Evolutionary conservation across 768 basidiomycete genomes (phyloP), one percentile per base, ranked within the genome.

Genomic region (Leccinellum luteum): DNA sequence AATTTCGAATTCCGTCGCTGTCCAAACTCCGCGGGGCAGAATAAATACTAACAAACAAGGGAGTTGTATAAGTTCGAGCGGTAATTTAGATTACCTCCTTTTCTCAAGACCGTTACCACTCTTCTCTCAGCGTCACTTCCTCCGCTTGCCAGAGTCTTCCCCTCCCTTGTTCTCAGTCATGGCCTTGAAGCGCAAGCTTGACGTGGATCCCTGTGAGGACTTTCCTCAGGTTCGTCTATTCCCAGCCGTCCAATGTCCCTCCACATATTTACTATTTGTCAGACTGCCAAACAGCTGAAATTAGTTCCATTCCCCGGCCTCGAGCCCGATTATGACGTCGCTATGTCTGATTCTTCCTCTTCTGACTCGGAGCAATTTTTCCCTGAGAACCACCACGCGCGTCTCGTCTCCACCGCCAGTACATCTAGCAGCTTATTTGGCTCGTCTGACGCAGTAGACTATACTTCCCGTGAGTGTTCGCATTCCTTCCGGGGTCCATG

Each of bases 131-230:
- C 30, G 27, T 51, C 28, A 6, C 54, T 54, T 56, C 47, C 35
- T 55, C 49, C 43, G 27, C 43, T 48, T 30, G 57, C 53, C 38
- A 25, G 15, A 56, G 61, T 28, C 32, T 35, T 43, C 53, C 43
- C 55, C 66, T 52, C 45, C 50, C 56, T 48, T 50, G 47, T 17
- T 54, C 52, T 60, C 52, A 63, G 60, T 62, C 52, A 92, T 90
- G 89, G 78, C 84, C 43, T 61, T 89, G 68, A 93, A 92, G 73
- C 82, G 90, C 70, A 93, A 93, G 76, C 78, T 88, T 52, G 83
- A 85, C 51, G 63, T 76, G 19, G 87, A 87, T 58, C 67, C 75
- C 19, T 81, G 82, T 57, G 84, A 84, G 64, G 75, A 76, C 60
- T 76, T 73, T 54, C 80, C 76, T 60, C 79, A 71, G 61, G 85